Base-by-base conservation (phyloP, 2,329 filamentous ascomycete species). In the Mycocentrospora acerina region DNA sequence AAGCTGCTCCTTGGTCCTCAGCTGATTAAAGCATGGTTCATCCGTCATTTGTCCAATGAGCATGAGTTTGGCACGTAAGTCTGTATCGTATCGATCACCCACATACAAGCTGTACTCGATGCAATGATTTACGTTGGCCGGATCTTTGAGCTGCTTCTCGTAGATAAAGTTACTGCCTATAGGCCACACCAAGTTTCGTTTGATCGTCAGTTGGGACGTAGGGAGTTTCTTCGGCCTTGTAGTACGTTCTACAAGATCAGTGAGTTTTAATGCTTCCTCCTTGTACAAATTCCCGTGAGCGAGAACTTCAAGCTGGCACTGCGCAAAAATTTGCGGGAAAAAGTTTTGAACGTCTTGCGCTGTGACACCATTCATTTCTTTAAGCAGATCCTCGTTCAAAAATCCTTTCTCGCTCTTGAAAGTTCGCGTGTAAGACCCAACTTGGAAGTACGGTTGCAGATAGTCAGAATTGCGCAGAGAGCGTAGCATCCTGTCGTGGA, bases 1-100 rank as follows among this genome's bases (percentile, higher is more conserved):
- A 6, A 98, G 83, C 69, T 98, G 91, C 67, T 98, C 91, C 69
- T 97, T 96, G 29, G 93, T 97, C 33, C 93, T 82, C 7, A 98
- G 77, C 66, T 95, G 90, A 68, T 98, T 89, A 62, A 97, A 98
- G 7, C 86, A 86, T 4, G 90, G 90, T 70, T 98, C 93, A 40
- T 95, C 87, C 0, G 89, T 83, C 71, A 98, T 86, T 68, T 97
- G 93, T 17, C 88, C 86, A 28, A 96, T 78, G 5, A 98, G 76
- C 28, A 94, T 75, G 1, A 88, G 78, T 66, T 87, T 90, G 11
- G 90, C 87, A 13, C 89, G 81, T 10, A 87, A 68, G 5, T 69
- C 62, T n/a, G 83, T 78, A 59, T 95, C 83, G 3, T 80, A 56
- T 15, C 64, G 62, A 28, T 69, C 60, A 16, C 72, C 72, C 6